Conservation (phyloP, 306 rosid species). For the Ammopiptanthus mongolicus region DNA sequence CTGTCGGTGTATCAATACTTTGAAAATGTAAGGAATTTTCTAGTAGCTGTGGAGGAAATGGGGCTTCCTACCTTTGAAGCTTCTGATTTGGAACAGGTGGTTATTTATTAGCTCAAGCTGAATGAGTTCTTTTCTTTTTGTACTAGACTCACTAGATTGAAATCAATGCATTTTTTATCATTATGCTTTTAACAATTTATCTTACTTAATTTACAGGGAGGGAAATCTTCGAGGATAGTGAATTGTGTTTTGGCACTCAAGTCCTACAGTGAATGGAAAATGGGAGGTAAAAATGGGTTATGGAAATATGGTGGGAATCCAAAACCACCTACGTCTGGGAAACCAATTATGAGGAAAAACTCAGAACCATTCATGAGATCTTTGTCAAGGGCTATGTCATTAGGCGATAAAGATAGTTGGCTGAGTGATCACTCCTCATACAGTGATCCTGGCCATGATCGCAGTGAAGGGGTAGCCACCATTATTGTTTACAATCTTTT, state of each 20-base stretch:
- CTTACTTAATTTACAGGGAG: constrained; percentile 69
- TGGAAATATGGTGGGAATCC: constrained; percentile 66
- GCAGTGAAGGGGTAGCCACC: constrained; percentile 58
- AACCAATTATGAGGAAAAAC: constrained; percentile 46
- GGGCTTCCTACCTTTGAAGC: constrained; percentile 81
- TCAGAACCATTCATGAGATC: constrained; percentile 54
- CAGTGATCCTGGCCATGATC: constrained; percentile 36
- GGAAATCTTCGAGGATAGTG: constrained; percentile 73
- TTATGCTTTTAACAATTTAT: not conserved
- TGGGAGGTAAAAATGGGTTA: constrained; percentile 56
- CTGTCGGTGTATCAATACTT: constrained; percentile 38
- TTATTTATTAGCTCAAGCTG: constrained; percentile 1
- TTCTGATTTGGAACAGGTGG: constrained; percentile 85
- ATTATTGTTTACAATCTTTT: constrained; percentile 3
- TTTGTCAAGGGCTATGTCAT: constrained; percentile 29
- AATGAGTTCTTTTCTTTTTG: not conserved
- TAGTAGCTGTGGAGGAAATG: constrained; percentile 34
- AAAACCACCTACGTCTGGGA: constrained; percentile 42
- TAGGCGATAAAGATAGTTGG: constrained; percentile 43
- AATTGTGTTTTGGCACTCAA: constrained; percentile 80
- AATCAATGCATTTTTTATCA: not conserved
- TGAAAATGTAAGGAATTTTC: constrained; percentile 44
- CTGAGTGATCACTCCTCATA: constrained; percentile 31
- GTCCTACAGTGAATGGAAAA: constrained; percentile 67
- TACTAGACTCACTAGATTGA: not conserved